Conservation (phyloP, 2,329 filamentous ascomycete species). For the Coniochaeta prunicola region DNA sequence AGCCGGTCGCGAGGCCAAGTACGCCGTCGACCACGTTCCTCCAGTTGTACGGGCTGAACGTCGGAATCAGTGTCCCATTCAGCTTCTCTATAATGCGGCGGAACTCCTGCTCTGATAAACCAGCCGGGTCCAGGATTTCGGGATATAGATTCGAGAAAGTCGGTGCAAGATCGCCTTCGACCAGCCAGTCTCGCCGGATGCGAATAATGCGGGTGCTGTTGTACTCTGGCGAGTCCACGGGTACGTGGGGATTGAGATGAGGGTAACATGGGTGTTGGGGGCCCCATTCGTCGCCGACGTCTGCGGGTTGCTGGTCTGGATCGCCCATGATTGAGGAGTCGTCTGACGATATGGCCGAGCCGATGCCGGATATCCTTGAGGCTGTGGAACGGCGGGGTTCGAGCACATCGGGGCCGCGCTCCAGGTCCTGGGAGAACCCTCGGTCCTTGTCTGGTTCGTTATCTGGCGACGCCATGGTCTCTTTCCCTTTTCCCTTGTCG, state of each 20-base stretch:
- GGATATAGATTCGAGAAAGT: slow-evolving; percentile 94
- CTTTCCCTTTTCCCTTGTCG: slow-evolving; percentile 42
- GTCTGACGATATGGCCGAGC: slow-evolving; percentile 47
- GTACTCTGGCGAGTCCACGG: slow-evolving; percentile 67
- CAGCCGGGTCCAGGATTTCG: slow-evolving; percentile 81
- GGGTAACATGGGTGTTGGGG: slow-evolving; percentile 91
- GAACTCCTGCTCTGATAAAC: slow-evolving; percentile 81
- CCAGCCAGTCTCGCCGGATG: slow-evolving; percentile 84
- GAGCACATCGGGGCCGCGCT: slow-evolving; percentile 42
- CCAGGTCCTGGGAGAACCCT: slow-evolving; percentile 43
- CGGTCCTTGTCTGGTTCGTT: slow-evolving; percentile 19
- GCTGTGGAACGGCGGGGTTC: slow-evolving; percentile 38
- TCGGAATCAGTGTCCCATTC: slow-evolving; percentile 68
- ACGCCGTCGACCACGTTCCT: slow-evolving; percentile 75
- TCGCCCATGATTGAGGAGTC: slow-evolving; percentile 57
- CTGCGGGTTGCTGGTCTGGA: slow-evolving; percentile 50
- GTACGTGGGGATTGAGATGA: slow-evolving; percentile 87
- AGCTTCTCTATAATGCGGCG: slow-evolving; percentile 72
- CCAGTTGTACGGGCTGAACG: slow-evolving; percentile 70
- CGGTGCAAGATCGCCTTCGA: slow-evolving; percentile 81
- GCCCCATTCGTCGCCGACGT: slow-evolving; percentile 78
- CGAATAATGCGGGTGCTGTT: slow-evolving; percentile 81
- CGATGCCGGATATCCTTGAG: slow-evolving; percentile 43
- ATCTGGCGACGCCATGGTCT: slow-evolving; percentile 33
- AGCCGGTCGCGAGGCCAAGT: slow-evolving; percentile 78